Conservation (phyloP, 2,329 filamentous ascomycete genomes). For the Pleomassaria siparia region DNA sequence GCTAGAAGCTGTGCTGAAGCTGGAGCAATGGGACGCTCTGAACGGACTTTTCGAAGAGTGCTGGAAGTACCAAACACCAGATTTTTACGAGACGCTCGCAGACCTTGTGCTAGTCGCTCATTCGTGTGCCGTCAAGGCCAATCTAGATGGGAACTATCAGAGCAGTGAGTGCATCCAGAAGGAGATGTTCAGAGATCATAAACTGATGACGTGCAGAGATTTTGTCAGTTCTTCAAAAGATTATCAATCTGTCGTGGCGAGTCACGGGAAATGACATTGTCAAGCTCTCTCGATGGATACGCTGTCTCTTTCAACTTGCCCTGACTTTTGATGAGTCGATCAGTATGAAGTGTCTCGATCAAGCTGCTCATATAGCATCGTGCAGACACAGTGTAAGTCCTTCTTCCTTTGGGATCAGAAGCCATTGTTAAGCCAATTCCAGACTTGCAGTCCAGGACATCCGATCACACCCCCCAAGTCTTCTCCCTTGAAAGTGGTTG, state of each 20-base stretch:
- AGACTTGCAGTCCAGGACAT: not conserved
- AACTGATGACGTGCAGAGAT: slow-evolving; percentile 17
- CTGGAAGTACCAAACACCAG: slow-evolving; percentile 38
- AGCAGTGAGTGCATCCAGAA: slow-evolving; percentile 25
- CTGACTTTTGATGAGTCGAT: slow-evolving; percentile 59
- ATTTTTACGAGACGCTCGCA: slow-evolving; percentile 49
- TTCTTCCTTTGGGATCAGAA: slow-evolving; percentile 2
- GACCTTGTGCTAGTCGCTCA: slow-evolving; percentile 51
- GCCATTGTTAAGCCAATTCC: slow-evolving; percentile 8
- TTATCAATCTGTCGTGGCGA: slow-evolving; percentile 69
- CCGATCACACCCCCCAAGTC: slow-evolving; percentile 11
- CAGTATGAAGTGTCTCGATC: slow-evolving; percentile 64
- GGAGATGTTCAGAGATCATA: not conserved
- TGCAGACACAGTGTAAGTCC: slow-evolving; percentile 30
- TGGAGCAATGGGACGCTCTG: slow-evolving; percentile 70
- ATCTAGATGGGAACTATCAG: slow-evolving; percentile 32
- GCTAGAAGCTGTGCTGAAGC: slow-evolving; percentile 70
- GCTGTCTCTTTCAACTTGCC: slow-evolving; percentile 72
- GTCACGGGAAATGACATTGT: slow-evolving; percentile 58
- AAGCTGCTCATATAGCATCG: slow-evolving; percentile 52
- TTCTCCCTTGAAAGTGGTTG: slow-evolving; percentile 1
- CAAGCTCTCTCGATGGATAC: slow-evolving; percentile 73
- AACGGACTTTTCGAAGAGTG: slow-evolving; percentile 58
- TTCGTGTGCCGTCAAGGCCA: slow-evolving; percentile 33
- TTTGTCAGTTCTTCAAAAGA: slow-evolving; percentile 56